These are phyloP conservation scores for Diaporthe sp. DNA, from an alignment of 2,329 filamentous ascomycete genomes.

Conservation along the genomic window DNA sequence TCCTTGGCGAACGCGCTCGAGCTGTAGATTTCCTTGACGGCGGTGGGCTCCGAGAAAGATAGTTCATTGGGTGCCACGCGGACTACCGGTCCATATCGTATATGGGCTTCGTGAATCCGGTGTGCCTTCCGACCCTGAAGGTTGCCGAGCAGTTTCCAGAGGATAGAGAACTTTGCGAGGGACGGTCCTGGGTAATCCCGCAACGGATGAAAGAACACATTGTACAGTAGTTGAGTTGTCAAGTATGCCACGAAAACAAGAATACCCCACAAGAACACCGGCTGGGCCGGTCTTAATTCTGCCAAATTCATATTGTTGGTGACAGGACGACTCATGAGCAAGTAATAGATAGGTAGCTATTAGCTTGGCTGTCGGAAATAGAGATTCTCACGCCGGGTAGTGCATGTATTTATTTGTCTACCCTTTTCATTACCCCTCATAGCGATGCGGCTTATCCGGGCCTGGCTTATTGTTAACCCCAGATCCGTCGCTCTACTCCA, in stretches of 20 bases:
- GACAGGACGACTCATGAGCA: not conserved
- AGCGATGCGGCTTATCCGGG: not conserved
- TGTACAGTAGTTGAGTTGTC: constrained; percentile 27
- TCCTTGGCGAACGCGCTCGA: not conserved
- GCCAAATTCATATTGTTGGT: not conserved
- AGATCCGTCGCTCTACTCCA: constrained; percentile 1
- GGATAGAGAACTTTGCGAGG: constrained; percentile 36
- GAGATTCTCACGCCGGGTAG: not conserved
- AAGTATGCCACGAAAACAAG: not conserved
- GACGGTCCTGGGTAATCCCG: constrained; percentile 42
- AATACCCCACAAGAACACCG: not conserved
- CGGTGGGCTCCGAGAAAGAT: constrained; percentile 51
- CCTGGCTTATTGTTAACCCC: not conserved
- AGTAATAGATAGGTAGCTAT: not conserved
- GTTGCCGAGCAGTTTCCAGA: constrained; percentile 7
- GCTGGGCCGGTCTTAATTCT: not conserved
- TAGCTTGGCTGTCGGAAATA: not conserved
- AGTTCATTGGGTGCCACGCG: constrained; percentile 58
- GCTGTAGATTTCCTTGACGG: constrained; percentile 50
- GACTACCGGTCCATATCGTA: constrained; percentile 57
- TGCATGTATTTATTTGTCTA: not conserved
- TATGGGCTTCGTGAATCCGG: constrained; percentile 46
- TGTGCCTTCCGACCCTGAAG: constrained; percentile 26
- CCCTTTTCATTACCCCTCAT: not conserved
- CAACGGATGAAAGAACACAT: constrained; percentile 43